phyloP scores from a whole-genome alignment of 805 yeast species.

The Sugiyamaella americana region DNA sequence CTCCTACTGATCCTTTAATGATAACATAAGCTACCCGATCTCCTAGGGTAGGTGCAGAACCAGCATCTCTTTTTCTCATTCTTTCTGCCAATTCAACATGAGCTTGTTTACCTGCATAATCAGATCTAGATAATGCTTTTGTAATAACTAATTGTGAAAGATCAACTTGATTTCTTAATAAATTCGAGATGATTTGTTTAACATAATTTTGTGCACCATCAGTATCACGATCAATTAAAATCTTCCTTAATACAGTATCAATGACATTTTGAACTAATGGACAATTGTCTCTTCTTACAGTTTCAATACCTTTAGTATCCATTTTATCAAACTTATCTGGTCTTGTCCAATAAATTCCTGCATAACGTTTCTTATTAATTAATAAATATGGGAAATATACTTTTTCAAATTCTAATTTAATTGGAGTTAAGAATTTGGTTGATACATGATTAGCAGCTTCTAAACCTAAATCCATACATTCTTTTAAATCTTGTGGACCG shows the following conservation, averaged over 20 bases:
- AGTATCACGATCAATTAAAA: conserved; percentile 83
- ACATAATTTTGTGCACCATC: conserved; percentile 79
- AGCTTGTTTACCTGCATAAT: conserved; percentile 94
- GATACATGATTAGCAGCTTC: conserved; percentile 92
- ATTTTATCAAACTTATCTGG: conserved; percentile 90
- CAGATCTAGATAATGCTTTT: conserved; percentile 81
- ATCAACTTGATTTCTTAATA: conserved; percentile 86
- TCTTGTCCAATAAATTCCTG: conserved; percentile 93
- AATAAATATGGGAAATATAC: conserved; percentile 91
- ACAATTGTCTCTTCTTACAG: conserved; percentile 97
- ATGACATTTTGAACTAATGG: conserved; percentile 90
- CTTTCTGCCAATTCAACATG: conserved; percentile 95
- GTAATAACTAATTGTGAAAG: conserved; percentile 90
- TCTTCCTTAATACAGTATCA: conserved; percentile 79
- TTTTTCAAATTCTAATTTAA: conserved; percentile 92
- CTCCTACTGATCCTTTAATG: conserved; percentile 70
- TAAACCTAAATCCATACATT: conserved; percentile 86
- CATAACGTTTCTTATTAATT: conserved; percentile 94
- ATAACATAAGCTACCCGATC: conserved; percentile 98
- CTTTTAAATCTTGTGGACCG: conserved; percentile 71
- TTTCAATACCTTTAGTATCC: conserved; percentile 98
- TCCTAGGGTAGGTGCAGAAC: conserved; percentile 94
- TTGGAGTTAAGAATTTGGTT: conserved; percentile 69
- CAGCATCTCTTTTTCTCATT: conserved; percentile 94
- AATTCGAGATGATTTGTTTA: conserved; percentile 79